A percentile compares a stretch with the other conserved stretches of the same genome.
These are phyloP conservation scores for Pouteria campechiana DNA, from an alignment of 179 eudicot genomes.

Conservation along the genomic window DNA sequence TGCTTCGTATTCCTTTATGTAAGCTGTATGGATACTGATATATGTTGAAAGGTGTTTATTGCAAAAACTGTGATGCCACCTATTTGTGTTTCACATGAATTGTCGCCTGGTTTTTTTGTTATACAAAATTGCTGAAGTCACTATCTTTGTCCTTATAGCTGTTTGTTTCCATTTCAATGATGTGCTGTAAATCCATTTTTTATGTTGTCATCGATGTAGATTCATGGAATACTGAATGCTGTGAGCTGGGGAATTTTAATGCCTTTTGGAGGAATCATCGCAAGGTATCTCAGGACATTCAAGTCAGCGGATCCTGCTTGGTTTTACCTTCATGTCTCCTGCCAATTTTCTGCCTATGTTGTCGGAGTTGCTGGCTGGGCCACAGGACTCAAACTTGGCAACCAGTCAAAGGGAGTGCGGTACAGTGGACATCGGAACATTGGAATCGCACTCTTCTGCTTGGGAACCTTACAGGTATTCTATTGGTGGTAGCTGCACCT, in stretches of 20 bases:
- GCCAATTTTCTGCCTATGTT: constrained; percentile 49
- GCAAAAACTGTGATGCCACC: too few species aligned
- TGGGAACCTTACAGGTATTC: constrained; percentile 43
- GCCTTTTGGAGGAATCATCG: constrained; percentile 50
- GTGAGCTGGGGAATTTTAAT: constrained; percentile 72
- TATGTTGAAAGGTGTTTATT: too few species aligned
- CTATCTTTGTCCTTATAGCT: neutral
- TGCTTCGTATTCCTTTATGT: too few species aligned
- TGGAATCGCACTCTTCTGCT: constrained; percentile 32
- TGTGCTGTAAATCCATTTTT: neutral
- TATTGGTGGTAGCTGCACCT: too few species aligned
- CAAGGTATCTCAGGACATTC: constrained; percentile 46
- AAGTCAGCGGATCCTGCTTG: constrained; percentile 60
- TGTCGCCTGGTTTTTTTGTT: neutral
- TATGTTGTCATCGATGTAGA: constrained; percentile 33
- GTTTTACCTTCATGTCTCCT: constrained; percentile 53
- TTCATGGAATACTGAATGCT: constrained; percentile 56
- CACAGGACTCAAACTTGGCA: constrained; percentile 65
- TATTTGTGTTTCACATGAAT: too few species aligned
- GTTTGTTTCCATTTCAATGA: neutral
- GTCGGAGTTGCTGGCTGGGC: constrained; percentile 77
- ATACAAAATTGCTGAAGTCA: neutral
- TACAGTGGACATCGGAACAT: constrained; percentile 28
- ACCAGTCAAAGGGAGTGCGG: constrained; percentile 29
- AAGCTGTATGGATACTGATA: too few species aligned